Conservation (phyloP, 768 basidiomycete species). For the Suillus placidus region DNA sequence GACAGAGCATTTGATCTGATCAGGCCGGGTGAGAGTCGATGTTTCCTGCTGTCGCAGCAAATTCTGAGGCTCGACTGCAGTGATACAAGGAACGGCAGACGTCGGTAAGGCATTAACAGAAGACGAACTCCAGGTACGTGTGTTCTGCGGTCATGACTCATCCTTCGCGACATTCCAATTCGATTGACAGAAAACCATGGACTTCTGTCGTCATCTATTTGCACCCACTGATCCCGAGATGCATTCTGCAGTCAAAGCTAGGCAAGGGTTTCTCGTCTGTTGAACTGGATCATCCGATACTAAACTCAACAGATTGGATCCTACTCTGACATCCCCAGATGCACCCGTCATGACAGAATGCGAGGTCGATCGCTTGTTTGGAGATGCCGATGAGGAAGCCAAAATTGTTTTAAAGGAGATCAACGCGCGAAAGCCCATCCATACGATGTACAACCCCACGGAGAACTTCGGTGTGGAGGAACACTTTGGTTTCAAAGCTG, state of each 20-base stretch:
- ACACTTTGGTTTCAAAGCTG: neutral
- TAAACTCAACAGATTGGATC: neutral
- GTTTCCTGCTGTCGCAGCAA: neutral
- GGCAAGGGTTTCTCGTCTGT: neutral
- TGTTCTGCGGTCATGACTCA: neutral
- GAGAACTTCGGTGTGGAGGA: neutral
- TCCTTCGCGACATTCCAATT: neutral
- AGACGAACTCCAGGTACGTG: neutral
- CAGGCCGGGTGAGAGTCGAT: neutral
- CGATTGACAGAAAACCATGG: neutral
- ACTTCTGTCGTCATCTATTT: neutral
- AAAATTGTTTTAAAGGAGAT: constrained; percentile 1
- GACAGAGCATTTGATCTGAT: neutral
- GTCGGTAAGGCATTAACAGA: neutral
- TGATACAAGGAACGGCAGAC: neutral
- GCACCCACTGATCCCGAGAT: neutral
- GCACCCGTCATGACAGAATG: neutral
- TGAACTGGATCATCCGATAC: neutral
- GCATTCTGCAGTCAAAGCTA: neutral
- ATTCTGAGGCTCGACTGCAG: neutral
- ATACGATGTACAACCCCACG: neutral
- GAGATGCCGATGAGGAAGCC: neutral
- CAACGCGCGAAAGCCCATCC: neutral
- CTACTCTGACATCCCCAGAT: neutral
- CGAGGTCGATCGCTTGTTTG: neutral